These are phyloP conservation scores for Cercospora sojina DNA, from an alignment of 2,329 filamentous ascomycete genomes.

Conservation along the genomic window DNA sequence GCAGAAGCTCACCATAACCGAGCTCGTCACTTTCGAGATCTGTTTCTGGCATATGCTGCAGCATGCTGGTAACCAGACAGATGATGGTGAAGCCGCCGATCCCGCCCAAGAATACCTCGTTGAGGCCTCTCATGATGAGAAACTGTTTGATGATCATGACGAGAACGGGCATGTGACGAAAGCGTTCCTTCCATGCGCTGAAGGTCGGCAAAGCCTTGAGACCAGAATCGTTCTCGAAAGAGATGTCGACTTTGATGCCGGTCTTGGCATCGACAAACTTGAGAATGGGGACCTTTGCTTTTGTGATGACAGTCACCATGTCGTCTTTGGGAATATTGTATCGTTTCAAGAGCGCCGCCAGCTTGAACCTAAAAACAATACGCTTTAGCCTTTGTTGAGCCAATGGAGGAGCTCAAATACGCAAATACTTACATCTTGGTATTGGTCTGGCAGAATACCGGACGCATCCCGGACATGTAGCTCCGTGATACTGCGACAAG, in stretches of 20 bases:
- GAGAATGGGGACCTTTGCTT: conserved; percentile 84
- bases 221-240: conserved; percentile 88
- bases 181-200: conserved; percentile 71
- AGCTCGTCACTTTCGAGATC: conserved; percentile 60
- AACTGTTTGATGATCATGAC: conserved; percentile 92
- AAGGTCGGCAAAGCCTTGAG: conserved; percentile 79
- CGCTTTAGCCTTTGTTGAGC: neutral
- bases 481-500: conserved; percentile 71
- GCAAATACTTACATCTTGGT: conserved; percentile 48
- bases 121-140: conserved; percentile 80
- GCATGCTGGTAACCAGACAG: conserved; percentile 84
- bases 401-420: neutral
- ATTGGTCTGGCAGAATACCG: conserved; percentile 51
- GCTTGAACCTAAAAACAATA: conserved; percentile 47
- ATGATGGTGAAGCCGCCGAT: conserved; percentile 93
- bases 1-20: conserved; percentile 72
- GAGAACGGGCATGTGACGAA: conserved; percentile 80
- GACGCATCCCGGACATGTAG: conserved; percentile 57
- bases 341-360: conserved; percentile 59
- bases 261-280: conserved; percentile 83
- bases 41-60: conserved; percentile 74
- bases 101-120: conserved; percentile 87
- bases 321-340: conserved; percentile 58
- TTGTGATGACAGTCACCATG: conserved; percentile 66
- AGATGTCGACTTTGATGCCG: conserved; percentile 83